Evolutionary conservation across 495 filamentous ascomycete species (phyloP).

Genomic region (Paragyromitra xinjiangensis): DNA sequence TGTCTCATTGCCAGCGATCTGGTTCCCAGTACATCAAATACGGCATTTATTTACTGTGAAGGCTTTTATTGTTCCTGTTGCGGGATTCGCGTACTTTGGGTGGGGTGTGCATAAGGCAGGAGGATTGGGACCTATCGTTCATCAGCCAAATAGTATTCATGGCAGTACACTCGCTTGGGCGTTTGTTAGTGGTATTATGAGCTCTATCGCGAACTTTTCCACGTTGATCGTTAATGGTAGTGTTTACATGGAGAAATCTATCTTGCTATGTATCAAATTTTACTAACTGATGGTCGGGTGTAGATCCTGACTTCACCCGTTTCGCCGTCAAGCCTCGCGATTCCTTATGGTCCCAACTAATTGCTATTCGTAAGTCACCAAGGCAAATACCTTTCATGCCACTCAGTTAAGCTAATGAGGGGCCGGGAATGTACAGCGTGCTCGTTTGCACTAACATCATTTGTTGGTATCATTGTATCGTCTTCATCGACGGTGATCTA

Average conservation of each 20-base stretch:
- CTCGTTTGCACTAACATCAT: conserved; percentile 82
- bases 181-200: conserved; percentile 85
- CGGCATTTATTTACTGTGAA: conserved; percentile 94
- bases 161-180: conserved; percentile 81
- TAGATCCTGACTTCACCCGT: conserved; percentile 86
- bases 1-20: conserved; percentile 81
- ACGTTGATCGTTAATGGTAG: conserved; percentile 72
- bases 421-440: conserved; percentile 8
- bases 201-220: conserved; percentile 90
- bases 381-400: not conserved
- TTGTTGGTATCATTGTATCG: conserved; percentile 93
- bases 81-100: conserved; percentile 87
- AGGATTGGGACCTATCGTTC: conserved; percentile 84
- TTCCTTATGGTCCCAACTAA: conserved; percentile 86
- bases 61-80: conserved; percentile 81
- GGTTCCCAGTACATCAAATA: conserved; percentile 78
- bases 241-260: not conserved
- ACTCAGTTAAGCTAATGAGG: conserved; percentile 2
- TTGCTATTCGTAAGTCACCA: conserved; percentile 70
- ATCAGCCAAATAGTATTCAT: conserved; percentile 70
- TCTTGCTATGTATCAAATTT: conserved; percentile 59
- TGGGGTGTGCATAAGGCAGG: conserved; percentile 87
- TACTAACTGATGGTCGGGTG: not conserved
- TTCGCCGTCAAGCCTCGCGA: conserved; percentile 83
- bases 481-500: conserved; percentile 81